phyloP scores from a whole-genome alignment of 116 monocot species.

The Phalaenopsis hybrid region DNA sequence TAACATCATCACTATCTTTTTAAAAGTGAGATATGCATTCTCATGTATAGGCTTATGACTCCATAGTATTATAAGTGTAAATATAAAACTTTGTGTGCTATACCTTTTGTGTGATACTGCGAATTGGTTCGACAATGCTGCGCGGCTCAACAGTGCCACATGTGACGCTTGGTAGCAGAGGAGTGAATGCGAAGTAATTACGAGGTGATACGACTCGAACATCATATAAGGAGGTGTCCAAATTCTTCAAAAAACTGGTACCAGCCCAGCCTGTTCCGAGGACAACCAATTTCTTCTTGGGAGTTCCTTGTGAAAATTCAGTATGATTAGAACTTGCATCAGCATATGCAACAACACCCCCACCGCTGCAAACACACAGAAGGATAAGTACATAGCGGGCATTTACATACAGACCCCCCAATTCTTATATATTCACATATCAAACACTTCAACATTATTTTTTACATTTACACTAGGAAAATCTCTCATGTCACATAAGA shows the following conservation, averaged over 20 bases:
- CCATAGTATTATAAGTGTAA: no score
- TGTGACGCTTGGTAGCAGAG: constrained; percentile 21
- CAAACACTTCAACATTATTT: no score
- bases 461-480: no score
- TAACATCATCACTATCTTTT: no score
- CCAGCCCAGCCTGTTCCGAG: constrained; percentile 22
- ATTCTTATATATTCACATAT: no score
- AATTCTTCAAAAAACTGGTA: constrained; percentile 15
- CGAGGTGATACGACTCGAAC: constrained; percentile 22
- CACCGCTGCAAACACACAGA: constrained; percentile 1
- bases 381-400: no score
- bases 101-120: constrained; percentile 23
- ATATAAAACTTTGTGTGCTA: neutral
- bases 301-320: constrained; percentile 3
- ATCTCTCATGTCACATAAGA: no score
- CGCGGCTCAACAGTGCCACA: constrained; percentile 18
- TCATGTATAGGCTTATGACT: no score
- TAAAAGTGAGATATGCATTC: no score
- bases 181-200: constrained; percentile 23
- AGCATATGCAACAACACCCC: constrained; percentile 13
- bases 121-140: constrained; percentile 23
- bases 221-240: constrained; percentile 21
- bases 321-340: neutral
- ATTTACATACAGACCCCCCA: no score
- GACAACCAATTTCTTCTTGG: constrained; percentile 19